Evolutionary conservation across 83 land plant genomes (phyloP), one percentile per base, ranked within the genome.

Genomic region (Thuja plicata): DNA sequence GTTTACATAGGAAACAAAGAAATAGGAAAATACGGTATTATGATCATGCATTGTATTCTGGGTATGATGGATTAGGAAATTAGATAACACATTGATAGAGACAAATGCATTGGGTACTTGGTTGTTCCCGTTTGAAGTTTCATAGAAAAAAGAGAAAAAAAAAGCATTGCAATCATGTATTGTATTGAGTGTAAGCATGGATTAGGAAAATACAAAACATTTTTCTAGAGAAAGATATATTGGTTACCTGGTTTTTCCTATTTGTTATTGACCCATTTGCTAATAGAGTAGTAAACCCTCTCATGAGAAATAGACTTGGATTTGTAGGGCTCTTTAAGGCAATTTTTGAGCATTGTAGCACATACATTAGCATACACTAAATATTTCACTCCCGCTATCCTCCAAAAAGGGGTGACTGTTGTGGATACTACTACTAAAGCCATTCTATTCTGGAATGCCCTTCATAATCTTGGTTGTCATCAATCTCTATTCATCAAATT

Each of bases 301-400:
- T 97, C 98, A 12, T 98, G 95, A 40, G 88, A 60, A 79, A 91
- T 85, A 79, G 96, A 90, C 85, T 95, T 95, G 38, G 97, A 84
- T 80, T 90, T 94, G 94, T 89, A 90, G 84, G 99, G 99, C 91
- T 97, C 99, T 91, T 97, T 97, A 90, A 95, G 95, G 92, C 97
- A 96, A 86, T 90, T 91, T 57, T 98, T 90, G 16, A 95, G 89
- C 88, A 95, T 92, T 32, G 94, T 93, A 48, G 99, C 98, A 87
- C 99, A 97, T 37, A 94, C 81, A 90, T 94, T 97, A 82, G 98
- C 97, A 91, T 93, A 97, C 13, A 90, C 87, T 0, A 94, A 91
- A 90, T 97, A 97, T 13, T 98, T 96, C 99, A 97, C 94, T 71
- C 99, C 99, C n/a, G 99, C 99, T 30, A 96, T 91, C 70, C 99